Evolutionary conservation across 2,329 filamentous ascomycete species (phyloP).

Genomic region (Xylaria sp.): DNA sequence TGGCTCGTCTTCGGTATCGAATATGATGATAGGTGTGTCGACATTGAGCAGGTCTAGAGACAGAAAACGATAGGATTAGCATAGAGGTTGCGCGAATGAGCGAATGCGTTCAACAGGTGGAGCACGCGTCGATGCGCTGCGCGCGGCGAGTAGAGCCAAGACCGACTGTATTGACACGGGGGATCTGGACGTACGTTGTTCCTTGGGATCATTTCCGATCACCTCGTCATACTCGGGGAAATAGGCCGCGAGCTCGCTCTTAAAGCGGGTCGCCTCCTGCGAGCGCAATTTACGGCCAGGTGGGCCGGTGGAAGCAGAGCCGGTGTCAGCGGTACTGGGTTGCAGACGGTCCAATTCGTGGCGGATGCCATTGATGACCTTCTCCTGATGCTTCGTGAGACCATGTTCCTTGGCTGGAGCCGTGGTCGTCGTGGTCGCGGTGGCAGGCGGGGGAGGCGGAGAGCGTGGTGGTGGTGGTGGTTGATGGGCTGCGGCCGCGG

Average conservation of each 20-base stretch:
- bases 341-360: slow-evolving; percentile 70
- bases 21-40: slow-evolving; percentile 78
- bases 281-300: slow-evolving; percentile 83
- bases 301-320: slow-evolving; percentile 61
- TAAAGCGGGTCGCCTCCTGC: slow-evolving; percentile 85
- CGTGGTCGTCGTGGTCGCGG: slow-evolving; percentile 29
- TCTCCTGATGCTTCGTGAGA: slow-evolving; percentile 65
- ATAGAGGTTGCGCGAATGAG: slow-evolving; percentile 15
- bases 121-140: slow-evolving; percentile 20
- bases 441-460: slow-evolving; percentile 40
- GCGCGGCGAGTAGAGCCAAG: slow-evolving; percentile 16
- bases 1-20: slow-evolving; percentile 62
- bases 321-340: slow-evolving; percentile 57
- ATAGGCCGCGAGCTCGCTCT: slow-evolving; percentile 90
- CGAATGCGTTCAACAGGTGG: background rate
- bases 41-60: slow-evolving; percentile 74
- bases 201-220: slow-evolving; percentile 84
- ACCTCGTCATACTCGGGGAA: slow-evolving; percentile 96
- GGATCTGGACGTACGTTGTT: slow-evolving; percentile 71
- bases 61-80: slow-evolving; percentile 35
- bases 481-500: slow-evolving; percentile 28
- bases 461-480: slow-evolving; percentile 26
- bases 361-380: slow-evolving; percentile 70
- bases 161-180: slow-evolving; percentile 8
- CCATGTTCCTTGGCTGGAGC: slow-evolving; percentile 43